Evolutionary conservation across 1,139 yeast species (phyloP).

Genomic region (Yamadazyma diddensiae): DNA sequence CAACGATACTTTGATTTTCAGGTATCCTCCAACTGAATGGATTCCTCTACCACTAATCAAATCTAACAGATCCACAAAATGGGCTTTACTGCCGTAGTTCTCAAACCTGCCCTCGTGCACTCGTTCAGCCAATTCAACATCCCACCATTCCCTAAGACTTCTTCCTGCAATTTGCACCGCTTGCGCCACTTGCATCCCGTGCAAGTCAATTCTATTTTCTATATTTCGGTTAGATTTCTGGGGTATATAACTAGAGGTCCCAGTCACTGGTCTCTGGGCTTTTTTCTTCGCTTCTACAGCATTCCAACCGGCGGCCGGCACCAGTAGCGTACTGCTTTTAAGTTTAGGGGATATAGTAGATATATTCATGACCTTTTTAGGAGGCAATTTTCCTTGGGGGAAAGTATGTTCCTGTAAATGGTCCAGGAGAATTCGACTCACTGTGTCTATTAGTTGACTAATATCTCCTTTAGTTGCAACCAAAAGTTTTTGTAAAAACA

Average conservation of each 20-base stretch:
- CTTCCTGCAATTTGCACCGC: constrained; percentile 36
- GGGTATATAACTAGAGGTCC: background rate
- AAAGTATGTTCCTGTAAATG: constrained; percentile 8
- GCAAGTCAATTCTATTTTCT: constrained; percentile 25
- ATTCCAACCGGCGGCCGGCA: background rate
- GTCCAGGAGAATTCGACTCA: constrained; percentile 11
- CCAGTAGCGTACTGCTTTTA: background rate
- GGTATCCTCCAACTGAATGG: constrained; percentile 53
- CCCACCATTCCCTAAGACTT: constrained; percentile 54
- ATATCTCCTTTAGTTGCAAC: constrained; percentile 40
- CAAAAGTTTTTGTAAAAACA: constrained; percentile 35
- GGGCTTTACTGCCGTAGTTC: constrained; percentile 26
- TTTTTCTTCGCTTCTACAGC: background rate
- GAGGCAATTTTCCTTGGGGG: background rate
- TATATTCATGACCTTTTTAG: background rate
- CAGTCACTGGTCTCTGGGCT: background rate
- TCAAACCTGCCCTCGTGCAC: constrained; percentile 35
- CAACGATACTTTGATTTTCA: constrained; percentile 42
- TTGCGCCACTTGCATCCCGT: constrained; percentile 41
- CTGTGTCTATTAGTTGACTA: constrained; percentile 26
- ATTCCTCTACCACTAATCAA: constrained; percentile 63
- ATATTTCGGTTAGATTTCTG: background rate
- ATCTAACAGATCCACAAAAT: constrained; percentile 33
- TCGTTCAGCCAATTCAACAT: constrained; percentile 39
- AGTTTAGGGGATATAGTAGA: background rate